Conservation (phyloP, 2,329 filamentous ascomycete genomes). For the Verticillium nonalfalfae region DNA sequence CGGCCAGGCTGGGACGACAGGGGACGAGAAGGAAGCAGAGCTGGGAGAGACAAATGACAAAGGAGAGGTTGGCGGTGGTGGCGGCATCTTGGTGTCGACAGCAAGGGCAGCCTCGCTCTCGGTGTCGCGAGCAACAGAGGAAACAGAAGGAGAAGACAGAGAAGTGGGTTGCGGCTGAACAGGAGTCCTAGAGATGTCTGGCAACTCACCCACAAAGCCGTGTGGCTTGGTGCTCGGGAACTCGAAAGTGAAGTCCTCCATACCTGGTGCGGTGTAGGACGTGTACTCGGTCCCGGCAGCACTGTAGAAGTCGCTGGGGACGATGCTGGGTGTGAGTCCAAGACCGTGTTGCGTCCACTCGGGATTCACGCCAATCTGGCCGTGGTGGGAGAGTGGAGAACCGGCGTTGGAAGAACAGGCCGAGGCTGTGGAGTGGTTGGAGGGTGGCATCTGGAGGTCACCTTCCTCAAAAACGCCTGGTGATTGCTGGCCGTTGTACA, state of each 20-base stretch:
- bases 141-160: constrained; percentile 17
- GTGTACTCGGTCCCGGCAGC: constrained; percentile 49
- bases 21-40: constrained; percentile 25
- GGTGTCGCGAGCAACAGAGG: constrained; percentile 14
- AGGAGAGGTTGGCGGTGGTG: constrained; percentile 17
- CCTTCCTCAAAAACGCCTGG: constrained; percentile 46
- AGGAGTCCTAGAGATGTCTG: constrained; percentile 25
- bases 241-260: constrained; percentile 47
- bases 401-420: constrained; percentile 61
- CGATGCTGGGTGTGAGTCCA: constrained; percentile 57
- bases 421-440: constrained; percentile 55
- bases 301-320: constrained; percentile 48
- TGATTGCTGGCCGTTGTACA: constrained; percentile 40
- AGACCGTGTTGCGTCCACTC: constrained; percentile 52
- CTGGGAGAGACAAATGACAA: constrained; percentile 22
- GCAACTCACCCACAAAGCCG: constrained; percentile 51
- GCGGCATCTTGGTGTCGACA: not conserved
- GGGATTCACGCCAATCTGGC: constrained; percentile 48
- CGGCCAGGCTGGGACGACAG: constrained; percentile 20
- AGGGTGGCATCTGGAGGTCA: constrained; percentile 45
- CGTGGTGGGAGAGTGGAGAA: constrained; percentile 58
- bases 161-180: not conserved
- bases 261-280: constrained; percentile 38
- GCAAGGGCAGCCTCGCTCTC: not conserved
- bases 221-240: constrained; percentile 39